Conservation (phyloP, 371 early-diverging fungal genomes). For the Lichtheimia ramosa region DNA sequence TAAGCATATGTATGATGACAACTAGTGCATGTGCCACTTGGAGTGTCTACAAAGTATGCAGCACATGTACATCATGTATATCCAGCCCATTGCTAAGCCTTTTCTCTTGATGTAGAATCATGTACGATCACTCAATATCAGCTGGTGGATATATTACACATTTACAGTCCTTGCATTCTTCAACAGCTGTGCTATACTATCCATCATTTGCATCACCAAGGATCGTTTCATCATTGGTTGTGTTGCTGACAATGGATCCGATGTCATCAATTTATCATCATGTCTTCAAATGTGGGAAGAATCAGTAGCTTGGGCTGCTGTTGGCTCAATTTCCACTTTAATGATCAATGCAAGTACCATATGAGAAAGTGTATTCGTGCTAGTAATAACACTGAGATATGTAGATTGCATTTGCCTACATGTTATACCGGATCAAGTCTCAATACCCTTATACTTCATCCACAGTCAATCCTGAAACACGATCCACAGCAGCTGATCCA, state of each 20-base stretch:
- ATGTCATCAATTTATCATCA: background rate
- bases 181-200: conserved; percentile 18
- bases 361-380: too few relatives aligned
- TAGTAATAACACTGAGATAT: too few relatives aligned
- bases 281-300: conserved; percentile 20
- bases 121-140: conserved; percentile 14
- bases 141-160: conserved; percentile 32
- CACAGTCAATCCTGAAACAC: background rate
- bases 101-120: conserved; percentile 12
- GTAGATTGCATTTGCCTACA: conserved; percentile 22
- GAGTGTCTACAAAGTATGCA: conserved; percentile 19
- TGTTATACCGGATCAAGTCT: conserved; percentile 18
- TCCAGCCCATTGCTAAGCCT: background rate
- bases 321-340: conserved; percentile 16
- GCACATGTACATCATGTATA: background rate
- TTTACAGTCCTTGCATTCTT: conserved; percentile 25
- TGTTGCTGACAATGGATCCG: background rate
- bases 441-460: conserved; percentile 11
- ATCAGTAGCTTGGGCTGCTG: conserved; percentile 17
- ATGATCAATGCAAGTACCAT: conserved; percentile 22
- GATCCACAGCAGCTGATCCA: background rate
- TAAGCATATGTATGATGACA: conserved; percentile 17
- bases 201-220: conserved; percentile 20
- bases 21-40: conserved; percentile 21
- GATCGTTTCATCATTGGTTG: conserved; percentile 23